These are phyloP conservation scores for Aspergillus ostianus DNA, from an alignment of 495 filamentous ascomycete species.

Conservation along the genomic window DNA sequence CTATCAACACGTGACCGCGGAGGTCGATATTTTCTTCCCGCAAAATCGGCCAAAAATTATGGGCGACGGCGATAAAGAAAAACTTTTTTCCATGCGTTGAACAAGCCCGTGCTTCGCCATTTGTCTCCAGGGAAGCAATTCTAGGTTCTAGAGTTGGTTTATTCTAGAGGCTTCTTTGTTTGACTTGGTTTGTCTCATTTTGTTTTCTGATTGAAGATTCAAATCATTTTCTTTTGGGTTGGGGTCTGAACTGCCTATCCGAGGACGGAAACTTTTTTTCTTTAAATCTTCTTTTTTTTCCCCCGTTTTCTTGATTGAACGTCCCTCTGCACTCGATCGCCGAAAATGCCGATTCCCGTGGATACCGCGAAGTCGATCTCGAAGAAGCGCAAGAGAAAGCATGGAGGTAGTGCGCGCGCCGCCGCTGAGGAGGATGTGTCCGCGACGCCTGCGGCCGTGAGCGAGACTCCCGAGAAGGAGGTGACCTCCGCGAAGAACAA, in stretches of 20 bases:
- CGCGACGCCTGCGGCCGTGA: constrained; percentile 10
- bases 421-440: constrained; percentile 15
- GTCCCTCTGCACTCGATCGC: neutral
- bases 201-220: neutral
- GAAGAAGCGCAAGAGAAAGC: constrained; percentile 70
- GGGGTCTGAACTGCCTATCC: neutral
- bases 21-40: constrained; percentile 10
- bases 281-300: too few species aligned
- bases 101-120: neutral
- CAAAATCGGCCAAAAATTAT: constrained; percentile 9
- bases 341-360: constrained; percentile 39
- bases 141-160: neutral
- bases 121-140: neutral
- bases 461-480: constrained; percentile 24
- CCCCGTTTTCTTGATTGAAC: too few species aligned
- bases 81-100: neutral
- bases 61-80: constrained; percentile 13
- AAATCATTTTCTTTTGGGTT: too few species aligned
- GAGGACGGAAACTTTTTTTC: neutral
- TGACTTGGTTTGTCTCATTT: neutral
- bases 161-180: neutral
- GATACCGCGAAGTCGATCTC: constrained; percentile 54
- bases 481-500: constrained; percentile 28
- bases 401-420: constrained; percentile 24
- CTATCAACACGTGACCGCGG: constrained; percentile 21